These are phyloP conservation scores for Fraxinus albicans DNA, from an alignment of 305 asterid species.

Conservation along the genomic window DNA sequence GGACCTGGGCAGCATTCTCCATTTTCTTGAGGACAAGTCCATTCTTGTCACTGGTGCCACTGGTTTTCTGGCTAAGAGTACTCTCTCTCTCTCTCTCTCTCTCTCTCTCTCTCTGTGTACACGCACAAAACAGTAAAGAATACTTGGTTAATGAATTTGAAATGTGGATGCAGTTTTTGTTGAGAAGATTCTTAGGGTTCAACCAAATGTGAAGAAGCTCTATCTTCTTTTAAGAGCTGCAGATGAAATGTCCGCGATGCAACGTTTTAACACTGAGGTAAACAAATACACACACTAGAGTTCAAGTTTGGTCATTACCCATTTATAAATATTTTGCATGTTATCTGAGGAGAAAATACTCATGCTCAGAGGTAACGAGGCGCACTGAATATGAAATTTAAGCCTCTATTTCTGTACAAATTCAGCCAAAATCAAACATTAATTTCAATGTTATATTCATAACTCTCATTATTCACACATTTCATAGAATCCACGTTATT, in stretches of 20 bases:
- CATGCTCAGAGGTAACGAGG: neutral
- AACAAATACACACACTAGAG: neutral
- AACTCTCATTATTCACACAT: too few relatives aligned
- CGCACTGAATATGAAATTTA: neutral
- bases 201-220: constrained; percentile 70
- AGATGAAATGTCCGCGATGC: neutral
- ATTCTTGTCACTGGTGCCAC: constrained; percentile 57
- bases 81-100: neutral
- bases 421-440: too few relatives aligned
- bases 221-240: constrained; percentile 71
- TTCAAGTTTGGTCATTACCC: neutral
- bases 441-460: too few relatives aligned
- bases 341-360: neutral
- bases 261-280: constrained; percentile 10
- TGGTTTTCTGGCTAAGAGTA: constrained; percentile 60
- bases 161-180: constrained; percentile 47
- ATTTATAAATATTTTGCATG: neutral
- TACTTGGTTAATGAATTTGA: neutral
- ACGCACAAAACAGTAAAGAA: neutral
- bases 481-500: too few relatives aligned
- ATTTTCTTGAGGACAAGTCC: constrained; percentile 37
- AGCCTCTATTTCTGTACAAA: neutral
- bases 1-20: constrained; percentile 45
- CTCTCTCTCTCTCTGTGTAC: neutral
- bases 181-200: constrained; percentile 74